These are phyloP conservation scores for Eucalyptus urophylla DNA, from an alignment of 345 rosid genomes.

Conservation along the genomic window DNA sequence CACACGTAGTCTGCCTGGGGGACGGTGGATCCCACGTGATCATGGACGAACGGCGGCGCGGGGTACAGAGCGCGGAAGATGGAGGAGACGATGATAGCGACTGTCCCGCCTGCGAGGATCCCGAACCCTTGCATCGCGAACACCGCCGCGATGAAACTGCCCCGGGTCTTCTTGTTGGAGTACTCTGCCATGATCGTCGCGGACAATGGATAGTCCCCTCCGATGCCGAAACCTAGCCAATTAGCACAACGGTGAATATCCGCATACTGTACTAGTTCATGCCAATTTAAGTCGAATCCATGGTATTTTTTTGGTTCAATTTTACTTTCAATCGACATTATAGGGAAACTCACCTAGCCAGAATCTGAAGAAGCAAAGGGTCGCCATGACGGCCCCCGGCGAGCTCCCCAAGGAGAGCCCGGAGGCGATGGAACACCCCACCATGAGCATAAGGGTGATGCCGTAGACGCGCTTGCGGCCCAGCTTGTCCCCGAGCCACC, in stretches of 20 bases:
- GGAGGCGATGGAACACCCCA: not conserved
- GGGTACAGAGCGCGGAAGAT: not conserved
- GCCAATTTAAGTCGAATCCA: not conserved
- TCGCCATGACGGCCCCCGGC: not conserved
- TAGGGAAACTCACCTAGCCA: not conserved
- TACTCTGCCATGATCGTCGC: slow-evolving; percentile 1
- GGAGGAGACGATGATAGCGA: not conserved
- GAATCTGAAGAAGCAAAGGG: slow-evolving; percentile 4
- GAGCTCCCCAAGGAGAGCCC: not conserved
- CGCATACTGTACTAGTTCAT: not conserved
- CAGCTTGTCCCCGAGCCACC: slow-evolving; percentile 1
- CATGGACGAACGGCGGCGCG: not conserved
- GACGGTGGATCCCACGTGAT: not conserved
- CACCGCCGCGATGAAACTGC: not conserved
- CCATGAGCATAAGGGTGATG: not conserved
- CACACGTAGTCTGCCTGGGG: not conserved
- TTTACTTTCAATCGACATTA: not conserved
- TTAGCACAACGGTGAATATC: not conserved
- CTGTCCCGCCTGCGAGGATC: not conserved
- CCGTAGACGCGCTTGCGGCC: slow-evolving; percentile 1
- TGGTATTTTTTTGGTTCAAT: not conserved
- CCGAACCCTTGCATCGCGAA: slow-evolving; percentile 2
- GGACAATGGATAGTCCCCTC: not conserved
- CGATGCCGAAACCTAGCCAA: not conserved
- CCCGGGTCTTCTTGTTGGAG: slow-evolving; percentile 5